Evolutionary conservation across 2,329 filamentous ascomycete species (phyloP).

Genomic region (Epichloe festucae): DNA sequence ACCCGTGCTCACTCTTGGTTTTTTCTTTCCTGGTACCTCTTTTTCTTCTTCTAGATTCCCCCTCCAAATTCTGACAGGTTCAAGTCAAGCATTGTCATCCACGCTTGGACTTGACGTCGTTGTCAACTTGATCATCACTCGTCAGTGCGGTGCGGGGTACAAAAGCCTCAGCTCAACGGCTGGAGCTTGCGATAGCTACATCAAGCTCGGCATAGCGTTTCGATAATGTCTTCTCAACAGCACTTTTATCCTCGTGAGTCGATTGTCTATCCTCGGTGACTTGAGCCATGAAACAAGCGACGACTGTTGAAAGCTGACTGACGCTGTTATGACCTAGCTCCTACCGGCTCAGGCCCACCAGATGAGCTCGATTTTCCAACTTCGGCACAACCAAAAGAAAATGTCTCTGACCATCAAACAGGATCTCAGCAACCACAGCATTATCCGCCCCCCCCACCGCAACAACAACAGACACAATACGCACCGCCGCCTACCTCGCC

Average conservation of each 20-base stretch:
- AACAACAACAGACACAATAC: slow-evolving; percentile 25
- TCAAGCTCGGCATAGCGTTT: background rate
- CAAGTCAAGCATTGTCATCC: background rate
- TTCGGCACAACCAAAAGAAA: background rate
- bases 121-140: background rate
- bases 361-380: slow-evolving; percentile 11
- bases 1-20: too few relatives aligned
- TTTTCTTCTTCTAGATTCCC: too few relatives aligned
- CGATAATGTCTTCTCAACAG: slow-evolving; percentile 25
- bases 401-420: background rate
- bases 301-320: background rate
- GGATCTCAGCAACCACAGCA: slow-evolving; percentile 12
- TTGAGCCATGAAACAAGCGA: background rate
- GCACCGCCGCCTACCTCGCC: slow-evolving; percentile 34
- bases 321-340: slow-evolving; percentile 6
- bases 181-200: background rate
- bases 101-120: background rate
- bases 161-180: background rate
- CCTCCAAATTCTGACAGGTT: too few relatives aligned
- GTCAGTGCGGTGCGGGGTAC: background rate
- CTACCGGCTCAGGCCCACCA: slow-evolving; percentile 4
- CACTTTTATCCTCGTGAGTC: slow-evolving; percentile 36
- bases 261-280: background rate
- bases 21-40: too few relatives aligned
- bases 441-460: slow-evolving; percentile 10